phyloP scores from a whole-genome alignment of 2,329 filamentous ascomycete species.

The Conoideocrella luteorostrata region DNA sequence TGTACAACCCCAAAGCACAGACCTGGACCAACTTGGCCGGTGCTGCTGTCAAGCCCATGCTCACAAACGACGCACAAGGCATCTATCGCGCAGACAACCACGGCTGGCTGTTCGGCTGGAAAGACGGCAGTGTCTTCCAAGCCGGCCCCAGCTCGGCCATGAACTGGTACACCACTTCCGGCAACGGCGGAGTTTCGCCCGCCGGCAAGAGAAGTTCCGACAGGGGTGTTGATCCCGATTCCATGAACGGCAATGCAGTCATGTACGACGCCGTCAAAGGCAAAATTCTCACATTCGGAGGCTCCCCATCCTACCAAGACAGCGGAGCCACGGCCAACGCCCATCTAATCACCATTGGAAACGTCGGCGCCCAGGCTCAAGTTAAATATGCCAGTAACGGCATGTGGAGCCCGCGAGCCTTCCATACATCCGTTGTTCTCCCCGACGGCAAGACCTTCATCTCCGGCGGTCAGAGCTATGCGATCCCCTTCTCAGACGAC shows the following conservation, averaged over 20 bases:
- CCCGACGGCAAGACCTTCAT: slow-evolving; percentile 43
- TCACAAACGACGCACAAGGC: slow-evolving; percentile 43
- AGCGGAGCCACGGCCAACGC: slow-evolving; percentile 36
- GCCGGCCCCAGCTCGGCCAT: slow-evolving; percentile 16
- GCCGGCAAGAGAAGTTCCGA: slow-evolving; percentile 30
- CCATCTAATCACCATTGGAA: slow-evolving; percentile 26
- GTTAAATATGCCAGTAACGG: slow-evolving; percentile 10
- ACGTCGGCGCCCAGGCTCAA: slow-evolving; percentile 12
- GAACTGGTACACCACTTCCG: slow-evolving; percentile 51
- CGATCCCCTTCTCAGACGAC: slow-evolving; percentile 38
- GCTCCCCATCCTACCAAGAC: slow-evolving; percentile 38
- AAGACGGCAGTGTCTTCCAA: slow-evolving; percentile 18
- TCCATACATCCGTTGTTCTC: slow-evolving; percentile 40
- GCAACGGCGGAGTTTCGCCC: slow-evolving; percentile 30
- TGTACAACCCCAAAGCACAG: slow-evolving; percentile 39
- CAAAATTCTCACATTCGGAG: slow-evolving; percentile 49
- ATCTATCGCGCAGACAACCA: slow-evolving; percentile 35
- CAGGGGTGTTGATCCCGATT: slow-evolving; percentile 32
- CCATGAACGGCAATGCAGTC: slow-evolving; percentile 50
- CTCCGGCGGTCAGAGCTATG: slow-evolving; percentile 38
- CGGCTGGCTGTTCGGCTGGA: slow-evolving; percentile 14
- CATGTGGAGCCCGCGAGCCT: slow-evolving; percentile 34
- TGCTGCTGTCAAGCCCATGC: slow-evolving; percentile 39
- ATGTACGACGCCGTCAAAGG: slow-evolving; percentile 55
- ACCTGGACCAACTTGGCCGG: slow-evolving; percentile 40